Evolutionary conservation across 106 monocot species (phyloP), one percentile per base, ranked within the genome.

Genomic region (Dioscorea dumetorum): DNA sequence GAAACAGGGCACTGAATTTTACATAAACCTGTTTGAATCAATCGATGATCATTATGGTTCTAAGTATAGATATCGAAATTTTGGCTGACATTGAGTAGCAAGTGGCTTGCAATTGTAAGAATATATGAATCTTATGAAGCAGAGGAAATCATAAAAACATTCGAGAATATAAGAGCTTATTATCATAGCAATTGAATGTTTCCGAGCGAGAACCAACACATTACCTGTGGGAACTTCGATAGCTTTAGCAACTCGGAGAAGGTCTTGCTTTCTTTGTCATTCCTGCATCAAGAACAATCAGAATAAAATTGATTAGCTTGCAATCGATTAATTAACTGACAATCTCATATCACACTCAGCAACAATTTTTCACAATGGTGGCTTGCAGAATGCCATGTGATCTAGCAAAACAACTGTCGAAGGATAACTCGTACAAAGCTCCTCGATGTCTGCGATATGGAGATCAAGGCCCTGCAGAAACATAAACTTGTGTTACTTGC

Each of bases 1-100:
- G 87, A 41, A 94, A 94, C 22, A 94, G 49, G 3, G 90, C 94
- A 75, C 94, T 94, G 68, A 87, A 94, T 81, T 94, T 94, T 66
- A 94, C 74, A 74, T 94, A 90, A 35, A 94, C 76, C 94, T 94
- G 79, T 52, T 35, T 41, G 41, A 6, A 41, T 10, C 41, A 6
- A 41, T 41, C 9, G 41, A 28, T 28, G 3, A 28, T 28, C 28
- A 28, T 28, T 28, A 59, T 59, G n/a, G 21, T 22, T 18, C 22
- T 18, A 59, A 59, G 12, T 8, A n/a, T n/a, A 0, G 23, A 59
- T 20, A 22, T 19, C n/a, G 22, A 59, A 59, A 24, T 6, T 59
- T 23, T 22, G 19, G 22, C 1, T 20, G 20, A 23, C 28, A 59
- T 11, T 20, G 11, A 59, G 12, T 22, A 3, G 20, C 2, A 22